phyloP scores from a whole-genome alignment of 1,284 basidiomycete genomes.

The Tilletia caries region DNA sequence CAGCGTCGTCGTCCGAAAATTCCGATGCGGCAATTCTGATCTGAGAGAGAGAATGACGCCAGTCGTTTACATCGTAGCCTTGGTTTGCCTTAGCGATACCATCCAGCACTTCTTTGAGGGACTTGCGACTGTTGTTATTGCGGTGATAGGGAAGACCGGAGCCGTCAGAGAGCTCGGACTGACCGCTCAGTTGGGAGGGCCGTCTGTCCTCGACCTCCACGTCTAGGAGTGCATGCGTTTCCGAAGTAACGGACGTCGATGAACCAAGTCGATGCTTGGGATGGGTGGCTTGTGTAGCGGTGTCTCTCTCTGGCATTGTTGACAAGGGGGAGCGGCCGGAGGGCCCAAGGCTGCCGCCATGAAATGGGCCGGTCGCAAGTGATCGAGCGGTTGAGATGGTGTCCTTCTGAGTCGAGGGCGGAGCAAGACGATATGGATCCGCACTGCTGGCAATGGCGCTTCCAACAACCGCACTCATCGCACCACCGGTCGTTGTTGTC shows the following conservation, averaged over 20 bases:
- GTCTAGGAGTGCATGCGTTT: background rate
- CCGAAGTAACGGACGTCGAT: background rate
- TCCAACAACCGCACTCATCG: background rate
- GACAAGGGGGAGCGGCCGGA: background rate
- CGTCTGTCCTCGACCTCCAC: background rate
- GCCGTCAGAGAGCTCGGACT: background rate
- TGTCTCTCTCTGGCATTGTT: background rate
- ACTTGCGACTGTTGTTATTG: background rate
- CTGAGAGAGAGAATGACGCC: conserved; percentile 4
- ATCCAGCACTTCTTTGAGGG: background rate
- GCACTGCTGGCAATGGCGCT: background rate
- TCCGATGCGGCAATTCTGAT: background rate
- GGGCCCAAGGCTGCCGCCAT: background rate
- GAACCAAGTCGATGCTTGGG: background rate
- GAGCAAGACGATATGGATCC: background rate
- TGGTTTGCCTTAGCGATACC: background rate
- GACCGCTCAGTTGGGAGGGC: background rate
- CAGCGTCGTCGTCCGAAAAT: background rate
- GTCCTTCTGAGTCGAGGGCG: background rate
- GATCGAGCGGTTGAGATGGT: background rate
- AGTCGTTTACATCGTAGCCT: background rate
- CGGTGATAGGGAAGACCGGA: background rate
- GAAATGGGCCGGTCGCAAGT: background rate
- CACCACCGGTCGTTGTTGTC: background rate
- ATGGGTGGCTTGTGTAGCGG: no score